A percentile compares a stretch with the other conserved stretches of the same genome.
phyloP scores from a whole-genome alignment of 495 filamentous ascomycete genomes.

The Penicillium roqueforti region DNA sequence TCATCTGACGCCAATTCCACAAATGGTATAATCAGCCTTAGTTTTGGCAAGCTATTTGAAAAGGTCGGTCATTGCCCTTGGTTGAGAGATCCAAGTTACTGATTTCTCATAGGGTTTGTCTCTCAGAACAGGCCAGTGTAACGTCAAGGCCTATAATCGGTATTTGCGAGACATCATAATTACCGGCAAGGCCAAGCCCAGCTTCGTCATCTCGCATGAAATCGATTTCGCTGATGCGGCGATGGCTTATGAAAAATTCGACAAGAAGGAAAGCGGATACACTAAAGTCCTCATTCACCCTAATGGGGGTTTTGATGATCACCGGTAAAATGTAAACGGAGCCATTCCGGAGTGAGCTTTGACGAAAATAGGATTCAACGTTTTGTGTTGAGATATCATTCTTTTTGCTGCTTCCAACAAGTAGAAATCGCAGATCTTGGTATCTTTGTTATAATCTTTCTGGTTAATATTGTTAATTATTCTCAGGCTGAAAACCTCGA shows the following conservation, averaged over 20 bases:
- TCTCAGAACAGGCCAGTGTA: constrained; percentile 54
- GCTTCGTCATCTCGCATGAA: constrained; percentile 56
- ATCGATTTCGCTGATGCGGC: constrained; percentile 52
- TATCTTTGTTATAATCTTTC: too few relatives aligned
- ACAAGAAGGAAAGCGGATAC: constrained; percentile 43
- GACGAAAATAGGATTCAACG: too few relatives aligned
- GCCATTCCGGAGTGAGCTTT: too few relatives aligned
- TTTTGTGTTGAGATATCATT: too few relatives aligned
- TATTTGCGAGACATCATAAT: constrained; percentile 57
- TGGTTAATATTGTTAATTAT: too few relatives aligned
- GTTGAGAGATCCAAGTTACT: not conserved
- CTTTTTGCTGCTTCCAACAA: too few relatives aligned
- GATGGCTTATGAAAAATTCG: constrained; percentile 47
- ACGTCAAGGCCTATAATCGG: constrained; percentile 57
- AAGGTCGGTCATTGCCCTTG: constrained; percentile 38
- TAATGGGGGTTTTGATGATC: constrained; percentile 29
- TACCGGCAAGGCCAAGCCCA: constrained; percentile 52
- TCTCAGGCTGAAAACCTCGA: too few relatives aligned
- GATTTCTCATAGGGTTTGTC: constrained; percentile 36
- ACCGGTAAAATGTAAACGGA: too few relatives aligned
- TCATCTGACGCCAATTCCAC: constrained; percentile 42
- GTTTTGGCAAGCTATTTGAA: constrained; percentile 59
- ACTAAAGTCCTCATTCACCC: constrained; percentile 49
- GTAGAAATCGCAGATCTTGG: too few relatives aligned
- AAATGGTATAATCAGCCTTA: constrained; percentile 53